Base-by-base conservation (phyloP, 306 rosid genomes). In the Quillaja saponaria region DNA sequence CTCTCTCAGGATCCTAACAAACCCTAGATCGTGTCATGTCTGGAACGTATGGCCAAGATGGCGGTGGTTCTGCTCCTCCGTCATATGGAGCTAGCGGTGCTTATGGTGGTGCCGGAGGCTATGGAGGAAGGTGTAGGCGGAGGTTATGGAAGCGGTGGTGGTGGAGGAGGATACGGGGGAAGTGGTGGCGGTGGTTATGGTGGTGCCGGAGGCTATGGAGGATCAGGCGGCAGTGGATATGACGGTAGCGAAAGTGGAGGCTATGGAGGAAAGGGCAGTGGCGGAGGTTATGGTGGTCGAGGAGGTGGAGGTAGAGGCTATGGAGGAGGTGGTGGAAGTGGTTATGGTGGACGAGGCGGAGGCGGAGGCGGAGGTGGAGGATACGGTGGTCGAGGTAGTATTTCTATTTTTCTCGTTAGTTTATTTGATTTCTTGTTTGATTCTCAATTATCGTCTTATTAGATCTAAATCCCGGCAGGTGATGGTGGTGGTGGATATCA, bases 31-130 rank as follows among this genome's bases (percentile, higher is more conserved):
- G 69, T 72, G 66, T 64, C 75, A 90, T 89, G 96, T 84, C 97
- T 71, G 97, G 99, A 48, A 74, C 69, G 81, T 92, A 89, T 76
- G 97, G 96, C 34, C 99, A 86, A 66, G 96, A 83, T 45, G 88
- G 80, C 65, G 90, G 89, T 0, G 87, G 81, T 25, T 82, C 91
- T 41, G 95, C 85, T 45, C 89, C 87, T 63, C 81, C 87, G 21
- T 38, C 90, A 0, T 88, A 91, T 28, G 96, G 95, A 55, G 84
- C 77, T 13, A 64, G 82, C 21, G 87, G 88, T 21, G 61, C 68
- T 6, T 64, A 66, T 6, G 45, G 46, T 2, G 68, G 63, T 3
- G 65, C 61, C 2, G 83, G 81, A 20, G 81, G 85, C 4, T 61
- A 66, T 33, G 86, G 85, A 18, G 84, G 78, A 1, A 1, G 79